Conservation (phyloP, 176 grass and related monocot species). For the Aechmea fasciata region DNA sequence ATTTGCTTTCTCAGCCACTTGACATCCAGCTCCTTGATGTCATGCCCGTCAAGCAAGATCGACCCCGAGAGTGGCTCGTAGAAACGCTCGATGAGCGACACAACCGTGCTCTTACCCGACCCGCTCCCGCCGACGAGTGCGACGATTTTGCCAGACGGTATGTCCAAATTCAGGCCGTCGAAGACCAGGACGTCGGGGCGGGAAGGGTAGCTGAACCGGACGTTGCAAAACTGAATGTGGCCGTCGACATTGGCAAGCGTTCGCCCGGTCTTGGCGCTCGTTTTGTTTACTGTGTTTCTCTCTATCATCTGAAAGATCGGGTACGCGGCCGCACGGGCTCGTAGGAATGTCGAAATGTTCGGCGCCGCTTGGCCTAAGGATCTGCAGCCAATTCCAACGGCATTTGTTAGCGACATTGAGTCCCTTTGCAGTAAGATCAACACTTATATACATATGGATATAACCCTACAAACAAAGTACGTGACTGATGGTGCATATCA, state of each 20-base stretch:
- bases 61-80: conserved; percentile 65
- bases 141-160: conserved; percentile 71
- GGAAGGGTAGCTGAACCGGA: conserved; percentile 78
- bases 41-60: conserved; percentile 50
- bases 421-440: background rate
- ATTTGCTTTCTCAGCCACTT: conserved; percentile 88
- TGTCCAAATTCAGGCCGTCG: conserved; percentile 53
- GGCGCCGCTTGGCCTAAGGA: conserved; percentile 81
- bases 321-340: conserved; percentile 68
- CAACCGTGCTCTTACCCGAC: conserved; percentile 90
- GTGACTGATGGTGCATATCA: too few species aligned
- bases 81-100: conserved; percentile 93
- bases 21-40: conserved; percentile 73
- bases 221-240: conserved; percentile 53
- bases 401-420: background rate
- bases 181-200: conserved; percentile 77
- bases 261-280: conserved; percentile 40
- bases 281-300: conserved; percentile 53
- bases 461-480: too few species aligned
- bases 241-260: conserved; percentile 50
- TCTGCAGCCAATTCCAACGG: conserved; percentile 14
- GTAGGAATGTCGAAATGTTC: conserved; percentile 74
- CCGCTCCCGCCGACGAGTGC: conserved; percentile 84
- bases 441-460: too few species aligned
- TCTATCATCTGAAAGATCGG: conserved; percentile 98